phyloP scores from a whole-genome alignment of 306 rosid species.

The Styphnolobium japonicum region DNA sequence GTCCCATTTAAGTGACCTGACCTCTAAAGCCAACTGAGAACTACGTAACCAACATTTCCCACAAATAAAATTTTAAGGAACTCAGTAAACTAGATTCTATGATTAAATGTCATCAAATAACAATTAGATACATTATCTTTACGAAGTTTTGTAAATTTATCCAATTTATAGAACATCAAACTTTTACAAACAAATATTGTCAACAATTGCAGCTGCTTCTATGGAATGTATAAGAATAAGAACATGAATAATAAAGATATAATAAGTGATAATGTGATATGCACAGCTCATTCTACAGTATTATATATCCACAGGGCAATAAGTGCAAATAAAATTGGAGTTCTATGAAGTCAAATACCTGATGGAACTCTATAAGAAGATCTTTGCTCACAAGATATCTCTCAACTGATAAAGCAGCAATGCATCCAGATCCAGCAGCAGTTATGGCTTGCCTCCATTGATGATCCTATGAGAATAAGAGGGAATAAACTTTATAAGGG shows the following conservation, averaged over 20 bases:
- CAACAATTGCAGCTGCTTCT: background rate
- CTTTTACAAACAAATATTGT: background rate
- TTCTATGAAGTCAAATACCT: conserved; percentile 36
- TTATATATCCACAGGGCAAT: background rate
- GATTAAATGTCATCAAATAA: too few relatives aligned
- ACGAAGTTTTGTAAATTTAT: background rate
- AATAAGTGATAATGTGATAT: background rate
- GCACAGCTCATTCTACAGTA: background rate
- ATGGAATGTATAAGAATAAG: background rate
- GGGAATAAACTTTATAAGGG: background rate
- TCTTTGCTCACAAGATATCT: conserved; percentile 61
- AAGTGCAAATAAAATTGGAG: background rate
- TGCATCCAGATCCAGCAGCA: conserved; percentile 76
- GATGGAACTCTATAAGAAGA: conserved; percentile 72
- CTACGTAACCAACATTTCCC: background rate
- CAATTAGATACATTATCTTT: background rate
- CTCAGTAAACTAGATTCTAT: too few relatives aligned
- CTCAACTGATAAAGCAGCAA: conserved; percentile 76
- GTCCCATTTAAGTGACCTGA: background rate
- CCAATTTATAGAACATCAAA: background rate
- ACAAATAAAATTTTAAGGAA: background rate
- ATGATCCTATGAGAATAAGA: conserved; percentile 43
- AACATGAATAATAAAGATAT: background rate
- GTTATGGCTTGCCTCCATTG: conserved; percentile 82
- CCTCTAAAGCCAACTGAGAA: background rate